A percentile compares a stretch with the other conserved stretches of the same genome.
These are phyloP conservation scores for Carex myosuroides DNA, from an alignment of 176 grass and related monocot genomes.

Conservation along the genomic window DNA sequence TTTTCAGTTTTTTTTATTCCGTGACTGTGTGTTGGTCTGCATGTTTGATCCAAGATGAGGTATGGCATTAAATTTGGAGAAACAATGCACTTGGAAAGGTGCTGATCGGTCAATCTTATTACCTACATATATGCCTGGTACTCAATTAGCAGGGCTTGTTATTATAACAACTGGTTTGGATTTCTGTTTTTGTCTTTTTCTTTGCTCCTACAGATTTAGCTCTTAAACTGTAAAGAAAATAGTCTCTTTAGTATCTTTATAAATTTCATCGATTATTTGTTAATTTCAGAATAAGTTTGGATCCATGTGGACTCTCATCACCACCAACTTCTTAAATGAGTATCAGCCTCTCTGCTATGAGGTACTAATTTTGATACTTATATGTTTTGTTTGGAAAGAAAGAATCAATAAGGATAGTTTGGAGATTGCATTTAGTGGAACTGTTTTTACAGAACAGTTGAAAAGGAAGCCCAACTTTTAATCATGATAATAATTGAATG, in stretches of 20 bases:
- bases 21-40: not conserved
- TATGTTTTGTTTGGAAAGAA: not conserved
- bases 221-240: not conserved
- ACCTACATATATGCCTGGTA: not conserved
- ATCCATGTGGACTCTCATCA: constrained; percentile 74
- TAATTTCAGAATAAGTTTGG: constrained; percentile 79
- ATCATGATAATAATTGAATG: not conserved
- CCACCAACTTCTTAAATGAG: constrained; percentile 76
- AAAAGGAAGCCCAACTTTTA: not conserved
- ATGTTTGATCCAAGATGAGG: not conserved
- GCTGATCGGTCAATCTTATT: not conserved
- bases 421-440: not conserved
- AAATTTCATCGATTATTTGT: not conserved
- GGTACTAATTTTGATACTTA: constrained; percentile 33
- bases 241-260: constrained; percentile 1
- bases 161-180: not conserved
- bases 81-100: not conserved
- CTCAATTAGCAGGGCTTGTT: not conserved
- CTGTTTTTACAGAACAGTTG: not conserved
- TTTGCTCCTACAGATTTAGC: constrained; percentile 16
- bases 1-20: not conserved
- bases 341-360: constrained; percentile 80
- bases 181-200: not conserved
- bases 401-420: not conserved
- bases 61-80: not conserved